These are phyloP conservation scores for Plectranthus barbatus DNA, from an alignment of 257 asterid genomes.

Conservation along the genomic window DNA sequence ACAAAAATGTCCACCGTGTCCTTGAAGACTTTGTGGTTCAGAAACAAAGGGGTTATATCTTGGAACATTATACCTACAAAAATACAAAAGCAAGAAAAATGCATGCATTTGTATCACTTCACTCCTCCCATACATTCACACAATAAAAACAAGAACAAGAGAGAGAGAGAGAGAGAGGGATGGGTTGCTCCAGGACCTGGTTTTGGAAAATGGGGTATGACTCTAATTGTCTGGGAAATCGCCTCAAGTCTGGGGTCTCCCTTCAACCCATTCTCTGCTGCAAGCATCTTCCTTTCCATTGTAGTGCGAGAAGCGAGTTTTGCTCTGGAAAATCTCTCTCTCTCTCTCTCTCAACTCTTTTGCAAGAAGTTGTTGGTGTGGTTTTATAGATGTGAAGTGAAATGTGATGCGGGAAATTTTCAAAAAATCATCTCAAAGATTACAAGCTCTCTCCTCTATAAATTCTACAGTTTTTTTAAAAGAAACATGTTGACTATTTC, in stretches of 20 bases:
- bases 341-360: not conserved
- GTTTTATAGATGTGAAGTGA: not conserved
- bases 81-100: not conserved
- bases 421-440: slow-evolving; percentile 9
- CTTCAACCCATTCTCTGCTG: slow-evolving; percentile 72
- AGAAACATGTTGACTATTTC: no score
- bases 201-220: slow-evolving; percentile 78
- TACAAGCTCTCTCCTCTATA: not conserved
- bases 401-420: slow-evolving; percentile 7
- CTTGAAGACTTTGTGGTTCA: slow-evolving; percentile 66
- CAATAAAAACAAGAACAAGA: not conserved
- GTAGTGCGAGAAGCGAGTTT: not conserved
- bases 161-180: not conserved
- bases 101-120: slow-evolving; percentile 11
- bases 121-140: not conserved
- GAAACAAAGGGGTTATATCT: slow-evolving; percentile 69
- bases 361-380: not conserved
- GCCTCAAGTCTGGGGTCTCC: slow-evolving; percentile 68
- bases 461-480: no score
- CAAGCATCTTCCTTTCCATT: slow-evolving; percentile 34
- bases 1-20: slow-evolving; percentile 79
- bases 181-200: slow-evolving; percentile 42
- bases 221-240: slow-evolving; percentile 69
- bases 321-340: not conserved
- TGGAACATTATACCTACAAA: slow-evolving; percentile 77